Evolutionary conservation across 208 protist genomes (phyloP).

Genomic region (Acanthamoeba castellanii): DNA sequence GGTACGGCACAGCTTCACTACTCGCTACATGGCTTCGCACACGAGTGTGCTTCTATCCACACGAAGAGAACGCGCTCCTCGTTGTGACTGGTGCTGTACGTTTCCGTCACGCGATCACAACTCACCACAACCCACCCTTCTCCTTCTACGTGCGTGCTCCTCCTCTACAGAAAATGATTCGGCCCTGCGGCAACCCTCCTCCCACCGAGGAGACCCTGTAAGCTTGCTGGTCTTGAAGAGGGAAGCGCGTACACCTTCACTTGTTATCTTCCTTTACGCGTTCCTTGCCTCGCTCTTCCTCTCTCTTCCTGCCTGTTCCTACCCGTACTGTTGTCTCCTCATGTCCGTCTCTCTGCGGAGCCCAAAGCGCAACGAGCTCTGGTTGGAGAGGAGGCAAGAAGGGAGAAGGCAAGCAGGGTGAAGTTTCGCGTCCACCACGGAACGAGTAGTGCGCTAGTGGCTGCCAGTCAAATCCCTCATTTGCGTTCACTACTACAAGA

Average conservation of each 20-base stretch:
- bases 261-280: too few relatives aligned
- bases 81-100: not conserved
- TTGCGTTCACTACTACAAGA: not conserved
- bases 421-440: not conserved
- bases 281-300: not conserved
- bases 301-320: too few relatives aligned
- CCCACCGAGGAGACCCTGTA: not conserved
- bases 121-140: not conserved
- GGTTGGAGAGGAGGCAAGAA: not conserved
- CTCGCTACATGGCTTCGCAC: too few relatives aligned
- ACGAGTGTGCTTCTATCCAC: not conserved
- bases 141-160: not conserved
- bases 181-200: conserved; percentile 47
- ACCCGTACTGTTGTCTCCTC: not conserved
- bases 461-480: not conserved
- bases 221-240: not conserved
- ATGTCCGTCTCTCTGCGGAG: not conserved
- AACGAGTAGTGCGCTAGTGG: not conserved
- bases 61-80: not conserved
- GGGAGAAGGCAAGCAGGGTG: not conserved
- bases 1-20: conserved; percentile 2
- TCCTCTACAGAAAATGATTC: conserved; percentile 24
- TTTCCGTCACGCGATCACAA: not conserved
- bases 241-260: not conserved
- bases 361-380: not conserved